phyloP scores from a whole-genome alignment of 805 yeast genomes.

The Ogataea henricii region DNA sequence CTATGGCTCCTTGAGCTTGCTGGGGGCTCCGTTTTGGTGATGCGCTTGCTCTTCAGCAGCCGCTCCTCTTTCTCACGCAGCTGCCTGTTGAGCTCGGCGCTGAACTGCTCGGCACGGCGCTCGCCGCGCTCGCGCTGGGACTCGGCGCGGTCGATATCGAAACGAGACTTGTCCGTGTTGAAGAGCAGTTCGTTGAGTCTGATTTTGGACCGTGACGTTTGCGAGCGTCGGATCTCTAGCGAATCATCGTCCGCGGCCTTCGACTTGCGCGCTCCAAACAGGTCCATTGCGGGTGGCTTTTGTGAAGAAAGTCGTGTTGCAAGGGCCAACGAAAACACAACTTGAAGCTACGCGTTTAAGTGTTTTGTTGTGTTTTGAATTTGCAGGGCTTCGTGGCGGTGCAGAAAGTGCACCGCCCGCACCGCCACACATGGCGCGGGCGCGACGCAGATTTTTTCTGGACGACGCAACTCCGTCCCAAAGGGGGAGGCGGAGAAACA shows the following conservation, averaged over 20 bases:
- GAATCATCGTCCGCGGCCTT: constrained; percentile 20
- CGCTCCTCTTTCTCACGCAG: constrained; percentile 22
- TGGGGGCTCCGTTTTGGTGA: constrained; percentile 2
- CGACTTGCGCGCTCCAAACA: constrained; percentile 6
- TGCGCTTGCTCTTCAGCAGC: constrained; percentile 12
- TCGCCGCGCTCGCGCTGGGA: constrained; percentile 12
- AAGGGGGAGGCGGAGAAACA: background rate
- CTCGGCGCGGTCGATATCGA: constrained; percentile 13
- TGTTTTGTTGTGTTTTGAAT: background rate
- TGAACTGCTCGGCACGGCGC: constrained; percentile 17
- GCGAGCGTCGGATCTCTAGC: constrained; percentile 19
- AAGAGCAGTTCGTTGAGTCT: constrained; percentile 19
- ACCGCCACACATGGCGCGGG: background rate
- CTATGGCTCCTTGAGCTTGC: background rate
- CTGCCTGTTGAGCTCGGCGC: constrained; percentile 20
- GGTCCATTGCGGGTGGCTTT: background rate
- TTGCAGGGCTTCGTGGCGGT: background rate
- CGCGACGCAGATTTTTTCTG: constrained; percentile 1
- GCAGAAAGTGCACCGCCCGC: background rate
- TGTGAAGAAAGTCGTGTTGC: background rate
- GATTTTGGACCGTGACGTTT: constrained; percentile 17
- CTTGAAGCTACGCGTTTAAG: constrained; percentile 3
- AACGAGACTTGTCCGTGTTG: constrained; percentile 7
- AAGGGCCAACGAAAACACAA: background rate
- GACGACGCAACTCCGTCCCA: constrained; percentile 4